Evolutionary conservation across 2,329 filamentous ascomycete species (phyloP).

Genomic region (Colletotrichum sp.): DNA sequence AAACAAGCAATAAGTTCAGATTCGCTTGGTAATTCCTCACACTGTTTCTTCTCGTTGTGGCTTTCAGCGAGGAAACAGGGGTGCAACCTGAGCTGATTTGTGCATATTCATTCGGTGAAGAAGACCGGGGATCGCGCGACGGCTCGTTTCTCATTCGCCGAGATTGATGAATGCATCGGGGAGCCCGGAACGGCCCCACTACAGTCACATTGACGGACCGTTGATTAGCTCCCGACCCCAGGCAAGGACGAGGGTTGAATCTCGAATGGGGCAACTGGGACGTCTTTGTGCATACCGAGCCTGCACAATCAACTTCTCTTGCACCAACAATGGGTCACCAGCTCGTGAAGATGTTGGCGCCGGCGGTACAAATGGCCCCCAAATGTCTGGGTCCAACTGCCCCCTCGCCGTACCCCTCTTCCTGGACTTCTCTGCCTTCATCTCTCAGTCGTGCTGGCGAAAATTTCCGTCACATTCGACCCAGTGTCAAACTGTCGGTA

Average conservation of each 20-base stretch:
- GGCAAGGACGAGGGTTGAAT: neutral
- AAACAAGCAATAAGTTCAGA: neutral
- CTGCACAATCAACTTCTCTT: neutral
- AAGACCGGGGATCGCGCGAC: neutral
- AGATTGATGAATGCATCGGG: neutral
- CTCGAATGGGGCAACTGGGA: neutral
- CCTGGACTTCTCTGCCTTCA: neutral
- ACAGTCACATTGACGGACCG: neutral
- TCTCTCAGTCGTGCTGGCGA: neutral
- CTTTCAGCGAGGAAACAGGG: neutral
- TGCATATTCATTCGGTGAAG: neutral
- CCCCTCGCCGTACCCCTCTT: neutral
- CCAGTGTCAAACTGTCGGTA: neutral
- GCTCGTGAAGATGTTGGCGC: neutral
- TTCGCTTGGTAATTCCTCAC: neutral
- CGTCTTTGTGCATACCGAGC: neutral
- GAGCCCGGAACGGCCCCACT: neutral
- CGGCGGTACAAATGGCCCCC: neutral
- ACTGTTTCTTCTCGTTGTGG: neutral
- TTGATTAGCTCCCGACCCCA: neutral
- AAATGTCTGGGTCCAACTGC: neutral
- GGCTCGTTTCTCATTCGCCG: neutral
- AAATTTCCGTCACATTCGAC: neutral
- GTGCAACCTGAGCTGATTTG: neutral
- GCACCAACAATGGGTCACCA: neutral